phyloP scores from a whole-genome alignment of 2,329 filamentous ascomycete species.

The Claviceps cyperi region DNA sequence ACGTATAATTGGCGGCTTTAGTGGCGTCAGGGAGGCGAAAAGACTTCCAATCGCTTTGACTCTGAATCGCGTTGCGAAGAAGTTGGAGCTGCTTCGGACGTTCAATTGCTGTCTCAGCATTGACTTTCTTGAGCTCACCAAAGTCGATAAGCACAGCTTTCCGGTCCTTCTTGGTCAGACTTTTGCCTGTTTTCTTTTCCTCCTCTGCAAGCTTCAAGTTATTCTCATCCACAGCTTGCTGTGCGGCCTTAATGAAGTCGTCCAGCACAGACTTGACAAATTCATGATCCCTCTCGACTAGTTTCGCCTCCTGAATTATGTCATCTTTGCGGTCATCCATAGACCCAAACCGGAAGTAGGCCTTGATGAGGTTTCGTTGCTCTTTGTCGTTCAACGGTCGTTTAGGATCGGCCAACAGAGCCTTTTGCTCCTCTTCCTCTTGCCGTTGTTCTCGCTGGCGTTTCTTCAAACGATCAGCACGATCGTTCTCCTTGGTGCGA shows the following conservation, averaged over 20 bases:
- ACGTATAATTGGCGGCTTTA: constrained; percentile 83
- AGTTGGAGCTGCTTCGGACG: constrained; percentile 80
- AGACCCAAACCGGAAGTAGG: constrained; percentile 81
- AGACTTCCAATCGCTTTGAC: constrained; percentile 52
- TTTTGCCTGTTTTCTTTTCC: constrained; percentile 69
- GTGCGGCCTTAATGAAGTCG: constrained; percentile 50
- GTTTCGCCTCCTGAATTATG: constrained; percentile 72
- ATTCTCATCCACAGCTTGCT: constrained; percentile 48
- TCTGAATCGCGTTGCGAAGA: constrained; percentile 58
- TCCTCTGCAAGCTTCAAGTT: constrained; percentile 62
- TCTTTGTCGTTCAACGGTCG: constrained; percentile 89
- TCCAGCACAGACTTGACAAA: constrained; percentile 62
- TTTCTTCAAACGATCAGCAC: constrained; percentile 54
- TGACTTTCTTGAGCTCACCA: constrained; percentile 82
- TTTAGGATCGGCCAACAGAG: constrained; percentile 65
- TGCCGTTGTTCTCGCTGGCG: constrained; percentile 49
- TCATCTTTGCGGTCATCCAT: constrained; percentile 81
- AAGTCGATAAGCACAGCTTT: constrained; percentile 96
- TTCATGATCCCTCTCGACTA: constrained; percentile 69
- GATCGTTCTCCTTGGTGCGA: constrained; percentile 42
- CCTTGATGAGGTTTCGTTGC: constrained; percentile 77
- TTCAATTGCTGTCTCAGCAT: constrained; percentile 88
- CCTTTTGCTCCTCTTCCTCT: constrained; percentile 59
- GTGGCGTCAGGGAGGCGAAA: constrained; percentile 86
- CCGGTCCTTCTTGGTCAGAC: constrained; percentile 88